These are phyloP conservation scores for Calonectria honghensis DNA, from an alignment of 2,329 filamentous ascomycete species.

Conservation along the genomic window DNA sequence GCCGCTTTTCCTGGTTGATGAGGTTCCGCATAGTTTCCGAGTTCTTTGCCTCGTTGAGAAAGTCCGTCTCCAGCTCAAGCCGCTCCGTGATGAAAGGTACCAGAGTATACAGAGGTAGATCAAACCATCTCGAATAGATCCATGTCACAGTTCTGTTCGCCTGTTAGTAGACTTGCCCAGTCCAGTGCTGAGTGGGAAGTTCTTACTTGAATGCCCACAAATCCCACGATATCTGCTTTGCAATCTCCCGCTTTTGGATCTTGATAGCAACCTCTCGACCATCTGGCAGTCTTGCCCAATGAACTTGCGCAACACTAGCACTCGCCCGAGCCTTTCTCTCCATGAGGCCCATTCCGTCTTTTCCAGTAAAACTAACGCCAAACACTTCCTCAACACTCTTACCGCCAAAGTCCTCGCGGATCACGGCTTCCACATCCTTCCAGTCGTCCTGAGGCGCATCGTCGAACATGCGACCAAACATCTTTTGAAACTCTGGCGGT, in stretches of 20 bases:
- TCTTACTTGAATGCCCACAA: constrained; percentile 92
- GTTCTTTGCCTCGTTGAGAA: constrained; percentile 92
- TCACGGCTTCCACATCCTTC: constrained; percentile 89
- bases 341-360: constrained; percentile 80
- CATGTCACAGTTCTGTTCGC: constrained; percentile 80
- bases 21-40: constrained; percentile 88
- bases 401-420: constrained; percentile 88
- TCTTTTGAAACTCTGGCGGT: constrained; percentile 94
- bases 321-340: constrained; percentile 80
- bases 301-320: constrained; percentile 96
- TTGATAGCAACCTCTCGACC: constrained; percentile 96
- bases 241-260: constrained; percentile 96
- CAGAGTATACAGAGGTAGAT: constrained; percentile 92
- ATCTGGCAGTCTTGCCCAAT: constrained; percentile 91
- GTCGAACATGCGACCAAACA: constrained; percentile 98
- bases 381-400: constrained; percentile 92
- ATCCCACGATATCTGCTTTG: constrained; percentile 93
- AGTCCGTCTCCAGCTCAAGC: constrained; percentile 95
- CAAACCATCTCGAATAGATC: constrained; percentile 91
- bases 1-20: constrained; percentile 83
- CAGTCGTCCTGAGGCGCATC: constrained; percentile 96
- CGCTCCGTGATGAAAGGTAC: constrained; percentile 96
- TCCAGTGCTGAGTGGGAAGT: neutral
- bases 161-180: constrained; percentile 40
- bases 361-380: constrained; percentile 86